Evolutionary conservation across 306 rosid species (phyloP).

Genomic region (Vicia villosa): DNA sequence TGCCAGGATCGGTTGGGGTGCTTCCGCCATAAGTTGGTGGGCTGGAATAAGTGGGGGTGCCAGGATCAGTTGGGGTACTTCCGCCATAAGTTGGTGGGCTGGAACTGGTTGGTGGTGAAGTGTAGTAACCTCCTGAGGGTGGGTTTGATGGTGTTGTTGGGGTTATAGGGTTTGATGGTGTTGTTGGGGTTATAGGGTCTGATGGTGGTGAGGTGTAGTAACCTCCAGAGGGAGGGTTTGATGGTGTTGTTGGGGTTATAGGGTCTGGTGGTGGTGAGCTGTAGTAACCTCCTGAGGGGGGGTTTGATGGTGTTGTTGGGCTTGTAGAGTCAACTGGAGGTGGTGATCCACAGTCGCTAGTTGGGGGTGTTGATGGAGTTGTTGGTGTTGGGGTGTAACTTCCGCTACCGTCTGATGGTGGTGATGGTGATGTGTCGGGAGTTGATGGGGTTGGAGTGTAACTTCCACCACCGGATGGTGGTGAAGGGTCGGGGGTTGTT

Average conservation of each 20-base stretch:
- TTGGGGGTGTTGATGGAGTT: slow-evolving; percentile 45
- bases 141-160: slow-evolving; percentile 31
- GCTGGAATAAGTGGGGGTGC: slow-evolving; percentile 35
- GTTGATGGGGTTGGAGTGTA: slow-evolving; percentile 16
- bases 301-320: slow-evolving; percentile 1
- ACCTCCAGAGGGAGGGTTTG: slow-evolving; percentile 30
- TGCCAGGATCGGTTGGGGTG: slow-evolving; percentile 62
- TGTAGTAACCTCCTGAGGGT: slow-evolving; percentile 54
- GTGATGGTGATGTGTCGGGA: slow-evolving; percentile 28
- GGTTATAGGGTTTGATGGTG: slow-evolving; percentile 11
- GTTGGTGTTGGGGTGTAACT: slow-evolving; percentile 33
- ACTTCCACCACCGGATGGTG: too few species aligned
- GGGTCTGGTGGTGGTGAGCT: slow-evolving; percentile 48
- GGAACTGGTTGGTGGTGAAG: slow-evolving; percentile 43
- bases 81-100: slow-evolving; percentile 46
- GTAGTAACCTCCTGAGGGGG: background rate
- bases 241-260: slow-evolving; percentile 43
- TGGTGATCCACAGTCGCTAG: slow-evolving; percentile 34
- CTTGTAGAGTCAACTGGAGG: background rate
- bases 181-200: slow-evolving; percentile 25
- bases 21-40: slow-evolving; percentile 49
- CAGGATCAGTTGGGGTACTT: slow-evolving; percentile 62
- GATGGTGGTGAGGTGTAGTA: slow-evolving; percentile 52
- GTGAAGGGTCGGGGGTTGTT: too few species aligned
- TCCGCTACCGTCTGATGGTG: slow-evolving; percentile 37